These are phyloP conservation scores for Hylodesmum podocarpum DNA, from an alignment of 306 rosid species.

Conservation along the genomic window DNA sequence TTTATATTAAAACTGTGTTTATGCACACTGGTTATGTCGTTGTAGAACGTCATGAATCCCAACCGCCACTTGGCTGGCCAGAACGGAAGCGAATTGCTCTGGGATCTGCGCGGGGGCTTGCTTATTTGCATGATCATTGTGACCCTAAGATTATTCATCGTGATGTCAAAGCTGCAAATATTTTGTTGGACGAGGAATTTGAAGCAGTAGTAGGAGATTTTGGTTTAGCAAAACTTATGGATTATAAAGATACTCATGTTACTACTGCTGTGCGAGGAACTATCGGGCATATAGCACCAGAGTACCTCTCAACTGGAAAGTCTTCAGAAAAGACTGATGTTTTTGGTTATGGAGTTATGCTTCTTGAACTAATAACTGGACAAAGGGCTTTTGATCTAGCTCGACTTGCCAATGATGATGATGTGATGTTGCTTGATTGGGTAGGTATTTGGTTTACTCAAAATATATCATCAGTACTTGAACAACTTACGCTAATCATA, in stretches of 20 bases:
- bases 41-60: slow-evolving; percentile 63
- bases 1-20: not conserved
- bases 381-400: slow-evolving; percentile 97
- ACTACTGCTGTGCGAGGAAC: slow-evolving; percentile 96
- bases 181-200: slow-evolving; percentile 87
- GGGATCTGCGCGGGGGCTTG: slow-evolving; percentile 92
- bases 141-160: slow-evolving; percentile 96
- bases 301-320: slow-evolving; percentile 91
- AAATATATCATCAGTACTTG: slow-evolving; percentile 4
- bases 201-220: slow-evolving; percentile 97
- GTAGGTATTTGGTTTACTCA: slow-evolving; percentile 43
- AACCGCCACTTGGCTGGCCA: slow-evolving; percentile 69
- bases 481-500: not conserved
- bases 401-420: slow-evolving; percentile 84
- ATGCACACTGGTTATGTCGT: slow-evolving; percentile 26
- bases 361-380: slow-evolving; percentile 95
- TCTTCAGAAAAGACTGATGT: slow-evolving; percentile 94
- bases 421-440: slow-evolving; percentile 94
- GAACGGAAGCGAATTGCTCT: slow-evolving; percentile 64
- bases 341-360: slow-evolving; percentile 98
- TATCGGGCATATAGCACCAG: slow-evolving; percentile 94
- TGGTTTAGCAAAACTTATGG: slow-evolving; percentile 93
- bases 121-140: slow-evolving; percentile 96
- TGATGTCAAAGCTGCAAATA: slow-evolving; percentile 95
- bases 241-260: slow-evolving; percentile 90